These are phyloP conservation scores for Hypericum androsaemum DNA, from an alignment of 345 rosid genomes.

Conservation along the genomic window DNA sequence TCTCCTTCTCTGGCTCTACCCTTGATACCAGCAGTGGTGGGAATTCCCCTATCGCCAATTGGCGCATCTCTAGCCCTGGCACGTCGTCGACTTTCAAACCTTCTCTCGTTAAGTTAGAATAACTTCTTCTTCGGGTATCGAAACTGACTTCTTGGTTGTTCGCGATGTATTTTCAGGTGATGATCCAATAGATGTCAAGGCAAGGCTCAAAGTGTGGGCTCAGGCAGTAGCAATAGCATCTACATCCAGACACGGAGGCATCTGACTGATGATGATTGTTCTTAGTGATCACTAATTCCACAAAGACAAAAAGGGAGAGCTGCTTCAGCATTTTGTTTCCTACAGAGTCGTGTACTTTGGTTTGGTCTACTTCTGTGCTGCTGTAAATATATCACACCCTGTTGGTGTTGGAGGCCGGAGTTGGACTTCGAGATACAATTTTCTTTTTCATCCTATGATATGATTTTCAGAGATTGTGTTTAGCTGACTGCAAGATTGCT, in stretches of 20 bases:
- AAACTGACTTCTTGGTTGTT: not conserved
- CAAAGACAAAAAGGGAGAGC: too few relatives aligned
- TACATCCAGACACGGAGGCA: conserved; percentile 29
- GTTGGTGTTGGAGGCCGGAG: too few relatives aligned
- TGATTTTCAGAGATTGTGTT: too few relatives aligned
- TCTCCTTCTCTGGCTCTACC: conserved; percentile 46
- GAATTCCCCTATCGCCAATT: conserved; percentile 72
- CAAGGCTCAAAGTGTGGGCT: conserved; percentile 91
- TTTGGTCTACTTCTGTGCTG: too few relatives aligned
- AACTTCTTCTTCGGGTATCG: not conserved
- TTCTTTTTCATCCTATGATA: too few relatives aligned
- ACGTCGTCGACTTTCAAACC: conserved; percentile 1
- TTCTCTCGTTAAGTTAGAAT: too few relatives aligned
- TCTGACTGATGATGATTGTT: conserved; percentile 5
- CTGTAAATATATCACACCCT: too few relatives aligned
- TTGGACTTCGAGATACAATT: too few relatives aligned
- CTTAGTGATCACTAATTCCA: not conserved
- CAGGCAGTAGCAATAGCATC: conserved; percentile 84
- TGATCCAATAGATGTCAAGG: conserved; percentile 89
- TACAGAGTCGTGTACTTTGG: too few relatives aligned
- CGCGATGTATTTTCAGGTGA: conserved; percentile 40
- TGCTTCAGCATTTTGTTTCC: too few relatives aligned
- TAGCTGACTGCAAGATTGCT: too few relatives aligned
- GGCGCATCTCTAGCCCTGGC: conserved; percentile 96
- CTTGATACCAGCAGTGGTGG: conserved; percentile 74